A percentile compares a stretch with the other conserved stretches of the same genome.
Conservation (phyloP, 2,329 filamentous ascomycete genomes). For the Hypoxylon sp. region DNA sequence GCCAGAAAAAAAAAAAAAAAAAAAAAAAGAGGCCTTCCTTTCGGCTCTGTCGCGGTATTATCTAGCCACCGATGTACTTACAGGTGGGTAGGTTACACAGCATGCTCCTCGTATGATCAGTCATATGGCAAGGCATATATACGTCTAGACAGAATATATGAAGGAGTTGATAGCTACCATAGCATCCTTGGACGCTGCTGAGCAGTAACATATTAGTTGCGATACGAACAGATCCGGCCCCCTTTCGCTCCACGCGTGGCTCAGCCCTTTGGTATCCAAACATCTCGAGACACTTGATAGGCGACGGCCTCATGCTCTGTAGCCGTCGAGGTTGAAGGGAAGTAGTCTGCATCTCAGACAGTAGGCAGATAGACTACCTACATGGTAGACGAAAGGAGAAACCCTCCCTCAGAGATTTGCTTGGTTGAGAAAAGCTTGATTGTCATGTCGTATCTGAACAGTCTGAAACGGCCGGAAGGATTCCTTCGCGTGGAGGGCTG, state of each 20-base stretch:
- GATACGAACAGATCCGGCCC: neutral
- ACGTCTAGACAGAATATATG: too few relatives aligned
- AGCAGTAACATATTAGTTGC: too few relatives aligned
- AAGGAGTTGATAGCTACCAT: too few relatives aligned
- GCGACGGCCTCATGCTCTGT: neutral
- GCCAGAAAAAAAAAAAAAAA: too few relatives aligned
- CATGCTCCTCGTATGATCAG: too few relatives aligned
- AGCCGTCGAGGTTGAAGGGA: neutral
- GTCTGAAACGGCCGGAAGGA: conserved; percentile 23
- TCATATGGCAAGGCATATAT: too few relatives aligned
- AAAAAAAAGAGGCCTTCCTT: too few relatives aligned
- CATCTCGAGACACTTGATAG: neutral
- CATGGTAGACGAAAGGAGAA: neutral
- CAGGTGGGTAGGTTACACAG: too few relatives aligned
- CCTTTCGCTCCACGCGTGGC: neutral
- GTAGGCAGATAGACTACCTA: too few relatives aligned
- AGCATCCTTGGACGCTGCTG: neutral
- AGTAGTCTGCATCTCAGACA: neutral
- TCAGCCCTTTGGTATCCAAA: neutral
- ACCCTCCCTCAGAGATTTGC: conserved; percentile 3
- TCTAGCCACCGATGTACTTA: too few relatives aligned
- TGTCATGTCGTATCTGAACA: conserved; percentile 6
- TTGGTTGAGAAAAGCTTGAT: neutral
- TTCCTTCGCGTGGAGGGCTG: conserved; percentile 6
- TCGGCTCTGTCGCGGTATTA: too few relatives aligned